Percentiles rank a stretch among this genome's conserved stretches.
Conservation (phyloP, 2,329 filamentous ascomycete genomes). For the Fusarium pseudoanthophilum region DNA sequence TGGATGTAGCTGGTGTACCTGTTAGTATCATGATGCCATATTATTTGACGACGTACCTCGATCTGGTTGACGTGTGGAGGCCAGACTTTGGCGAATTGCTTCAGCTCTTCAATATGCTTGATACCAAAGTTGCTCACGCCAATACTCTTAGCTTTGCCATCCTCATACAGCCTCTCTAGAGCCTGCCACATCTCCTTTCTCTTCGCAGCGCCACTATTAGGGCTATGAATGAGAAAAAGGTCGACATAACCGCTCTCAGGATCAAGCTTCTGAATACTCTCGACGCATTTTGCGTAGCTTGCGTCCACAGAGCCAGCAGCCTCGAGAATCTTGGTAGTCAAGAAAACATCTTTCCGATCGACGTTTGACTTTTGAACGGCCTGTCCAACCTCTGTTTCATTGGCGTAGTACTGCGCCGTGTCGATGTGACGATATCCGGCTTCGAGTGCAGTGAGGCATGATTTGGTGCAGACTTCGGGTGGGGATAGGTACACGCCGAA, state of each 20-base stretch:
- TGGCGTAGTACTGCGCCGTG: conserved; percentile 51
- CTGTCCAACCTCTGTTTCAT: conserved; percentile 59
- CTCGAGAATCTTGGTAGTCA: conserved; percentile 64
- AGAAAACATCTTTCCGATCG: conserved; percentile 58
- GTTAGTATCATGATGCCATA: conserved; percentile 53
- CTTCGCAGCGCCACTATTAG: conserved; percentile 63
- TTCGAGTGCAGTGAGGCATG: conserved; percentile 65
- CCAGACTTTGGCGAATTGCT: conserved; percentile 68
- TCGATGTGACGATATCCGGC: conserved; percentile 68
- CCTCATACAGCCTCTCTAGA: conserved; percentile 68
- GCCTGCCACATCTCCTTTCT: conserved; percentile 74
- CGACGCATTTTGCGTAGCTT: conserved; percentile 68
- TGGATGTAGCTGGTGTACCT: conserved; percentile 72
- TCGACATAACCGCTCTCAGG: conserved; percentile 70
- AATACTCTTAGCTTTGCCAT: conserved; percentile 71
- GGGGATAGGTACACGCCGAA: conserved; percentile 76
- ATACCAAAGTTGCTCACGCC: conserved; percentile 79
- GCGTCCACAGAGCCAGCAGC: conserved; percentile 61
- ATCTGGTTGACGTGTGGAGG: conserved; percentile 78
- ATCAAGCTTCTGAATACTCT: conserved; percentile 71
- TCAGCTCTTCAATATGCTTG: conserved; percentile 74
- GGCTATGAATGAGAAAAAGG: conserved; percentile 75
- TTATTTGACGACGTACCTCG: conserved; percentile 59
- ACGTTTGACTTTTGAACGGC: conserved; percentile 59
- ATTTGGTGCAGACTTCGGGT: conserved; percentile 62